A percentile compares a stretch with the other conserved stretches of the same genome.
Evolutionary conservation across 129 eudicot genomes (phyloP).

Genomic region (Tanacetum coccineum): DNA sequence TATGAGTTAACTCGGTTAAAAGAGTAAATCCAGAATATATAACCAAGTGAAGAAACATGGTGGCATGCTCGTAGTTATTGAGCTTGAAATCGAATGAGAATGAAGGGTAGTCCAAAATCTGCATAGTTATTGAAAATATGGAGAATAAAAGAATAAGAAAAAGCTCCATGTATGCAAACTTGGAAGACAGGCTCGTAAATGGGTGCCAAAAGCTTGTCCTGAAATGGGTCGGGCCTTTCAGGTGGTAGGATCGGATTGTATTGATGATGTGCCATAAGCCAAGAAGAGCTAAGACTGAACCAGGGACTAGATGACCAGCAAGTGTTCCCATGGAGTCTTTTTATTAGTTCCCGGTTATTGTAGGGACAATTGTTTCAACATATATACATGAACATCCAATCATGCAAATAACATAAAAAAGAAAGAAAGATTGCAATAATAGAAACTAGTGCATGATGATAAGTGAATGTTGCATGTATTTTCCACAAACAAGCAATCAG

Average conservation of each 20-base stretch:
- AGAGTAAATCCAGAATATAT: constrained; percentile 64
- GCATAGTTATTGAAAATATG: constrained; percentile 51
- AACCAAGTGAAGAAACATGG: constrained; percentile 70
- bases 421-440: constrained; percentile 13
- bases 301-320: constrained; percentile 69
- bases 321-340: constrained; percentile 65
- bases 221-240: constrained; percentile 51
- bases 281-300: constrained; percentile 61
- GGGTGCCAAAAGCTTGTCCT: constrained; percentile 67
- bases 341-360: neutral
- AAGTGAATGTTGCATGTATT: constrained; percentile 34
- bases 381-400: constrained; percentile 23
- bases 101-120: constrained; percentile 54
- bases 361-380: constrained; percentile 12
- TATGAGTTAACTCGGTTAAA: constrained; percentile 34
- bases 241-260: constrained; percentile 49
- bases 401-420: constrained; percentile 6
- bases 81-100: constrained; percentile 55
- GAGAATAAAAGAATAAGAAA: constrained; percentile 54
- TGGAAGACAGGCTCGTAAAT: constrained; percentile 37
- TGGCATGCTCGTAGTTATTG: constrained; percentile 68
- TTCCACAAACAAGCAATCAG: constrained; percentile 35
- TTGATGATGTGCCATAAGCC: constrained; percentile 76
- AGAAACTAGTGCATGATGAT: constrained; percentile 26
- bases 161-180: constrained; percentile 57